These are phyloP conservation scores for Boletus coccyginus DNA, from an alignment of 768 basidiomycete species.

Conservation along the genomic window DNA sequence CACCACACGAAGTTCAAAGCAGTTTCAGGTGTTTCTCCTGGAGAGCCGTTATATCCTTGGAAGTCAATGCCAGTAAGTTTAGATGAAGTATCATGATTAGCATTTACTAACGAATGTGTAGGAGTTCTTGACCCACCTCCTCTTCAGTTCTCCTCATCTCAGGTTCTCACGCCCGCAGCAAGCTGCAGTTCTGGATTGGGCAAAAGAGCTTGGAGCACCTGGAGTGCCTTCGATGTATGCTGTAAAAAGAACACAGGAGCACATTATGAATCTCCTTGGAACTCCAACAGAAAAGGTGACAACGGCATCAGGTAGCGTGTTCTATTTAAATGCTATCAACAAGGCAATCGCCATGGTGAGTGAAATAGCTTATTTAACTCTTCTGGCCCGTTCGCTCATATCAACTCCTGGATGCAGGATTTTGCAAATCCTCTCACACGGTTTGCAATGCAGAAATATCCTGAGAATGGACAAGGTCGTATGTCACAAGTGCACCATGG, in stretches of 20 bases:
- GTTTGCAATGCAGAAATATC: slow-evolving; percentile 28
- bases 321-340: slow-evolving; percentile 23
- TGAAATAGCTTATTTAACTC: not conserved
- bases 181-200: slow-evolving; percentile 28
- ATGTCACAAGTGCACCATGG: slow-evolving; percentile 28
- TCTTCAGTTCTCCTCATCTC: slow-evolving; percentile 31
- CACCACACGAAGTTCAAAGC: not conserved
- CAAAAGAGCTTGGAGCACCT: slow-evolving; percentile 24
- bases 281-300: slow-evolving; percentile 20
- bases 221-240: slow-evolving; percentile 27
- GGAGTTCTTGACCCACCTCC: slow-evolving; percentile 29
- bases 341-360: slow-evolving; percentile 19
- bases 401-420: not conserved
- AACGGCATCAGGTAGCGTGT: slow-evolving; percentile 21
- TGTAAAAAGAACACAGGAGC: slow-evolving; percentile 19
- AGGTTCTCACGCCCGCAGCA: slow-evolving; percentile 31
- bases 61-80: not conserved
- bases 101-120: slow-evolving; percentile 10
- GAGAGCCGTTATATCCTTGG: slow-evolving; percentile 7
- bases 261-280: slow-evolving; percentile 16
- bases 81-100: not conserved
- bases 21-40: not conserved
- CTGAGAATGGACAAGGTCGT: slow-evolving; percentile 15
- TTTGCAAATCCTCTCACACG: slow-evolving; percentile 25
- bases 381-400: not conserved